These are phyloP conservation scores for Lasiosphaeris hirsuta DNA, from an alignment of 495 filamentous ascomycete species.

Conservation along the genomic window DNA sequence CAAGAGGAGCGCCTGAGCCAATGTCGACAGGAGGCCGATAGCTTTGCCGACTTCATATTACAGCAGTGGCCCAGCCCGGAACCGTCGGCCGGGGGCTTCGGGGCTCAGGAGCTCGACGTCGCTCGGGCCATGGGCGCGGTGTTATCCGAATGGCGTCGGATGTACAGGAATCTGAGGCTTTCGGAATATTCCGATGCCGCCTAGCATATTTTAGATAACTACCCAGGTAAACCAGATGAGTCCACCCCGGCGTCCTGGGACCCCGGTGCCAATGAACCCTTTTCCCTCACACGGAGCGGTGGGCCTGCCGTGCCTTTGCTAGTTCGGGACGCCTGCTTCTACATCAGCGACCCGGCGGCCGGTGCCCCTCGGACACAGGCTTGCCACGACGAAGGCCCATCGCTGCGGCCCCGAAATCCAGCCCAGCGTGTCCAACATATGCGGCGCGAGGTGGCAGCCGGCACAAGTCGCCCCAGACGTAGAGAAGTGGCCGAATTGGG, in stretches of 20 bases:
- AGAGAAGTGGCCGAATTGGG: no score
- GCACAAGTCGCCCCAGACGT: no score
- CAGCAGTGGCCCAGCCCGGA: background rate
- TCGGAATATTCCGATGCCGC: no score
- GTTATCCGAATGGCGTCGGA: background rate
- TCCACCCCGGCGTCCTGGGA: background rate
- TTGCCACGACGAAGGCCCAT: no score
- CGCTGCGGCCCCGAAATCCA: no score
- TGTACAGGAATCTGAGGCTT: background rate
- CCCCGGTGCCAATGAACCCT: background rate
- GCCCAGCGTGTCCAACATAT: no score
- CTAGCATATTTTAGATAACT: no score
- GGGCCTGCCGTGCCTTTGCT: background rate
- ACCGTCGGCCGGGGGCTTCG: background rate
- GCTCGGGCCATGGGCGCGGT: background rate
- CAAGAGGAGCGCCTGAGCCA: slow-evolving; percentile 1
- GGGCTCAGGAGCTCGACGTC: background rate
- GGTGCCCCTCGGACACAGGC: no score
- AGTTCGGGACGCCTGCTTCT: background rate
- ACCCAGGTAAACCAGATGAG: no score
- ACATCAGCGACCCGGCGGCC: background rate
- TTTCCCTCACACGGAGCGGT: background rate
- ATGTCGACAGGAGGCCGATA: background rate
- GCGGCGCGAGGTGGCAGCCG: no score
- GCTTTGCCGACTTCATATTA: background rate